phyloP scores from a whole-genome alignment of 1,284 basidiomycete genomes.

The Pyrrhoderma noxium region DNA sequence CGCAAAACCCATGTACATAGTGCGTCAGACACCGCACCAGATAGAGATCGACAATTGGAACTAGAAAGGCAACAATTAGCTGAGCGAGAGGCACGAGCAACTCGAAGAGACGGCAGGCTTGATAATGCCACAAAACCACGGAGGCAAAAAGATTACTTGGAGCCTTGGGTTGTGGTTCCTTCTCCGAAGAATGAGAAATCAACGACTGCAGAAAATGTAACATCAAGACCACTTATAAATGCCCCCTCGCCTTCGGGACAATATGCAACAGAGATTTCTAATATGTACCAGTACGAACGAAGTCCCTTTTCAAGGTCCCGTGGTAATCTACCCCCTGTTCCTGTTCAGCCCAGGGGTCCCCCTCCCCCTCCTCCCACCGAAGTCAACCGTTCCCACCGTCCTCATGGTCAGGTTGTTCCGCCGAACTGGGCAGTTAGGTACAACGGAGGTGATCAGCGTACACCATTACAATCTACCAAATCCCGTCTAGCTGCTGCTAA shows the following conservation, averaged over 20 bases:
- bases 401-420: slow-evolving; percentile 11
- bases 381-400: slow-evolving; percentile 2
- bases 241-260: slow-evolving; percentile 7
- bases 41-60: slow-evolving; percentile 36
- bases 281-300: slow-evolving; percentile 3
- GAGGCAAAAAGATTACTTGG: slow-evolving; percentile 21
- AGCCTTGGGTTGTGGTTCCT: slow-evolving; percentile 41
- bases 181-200: slow-evolving; percentile 28
- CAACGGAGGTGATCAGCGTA: slow-evolving; percentile 26
- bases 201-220: slow-evolving; percentile 27
- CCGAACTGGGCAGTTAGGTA: slow-evolving; percentile 23
- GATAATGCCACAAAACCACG: slow-evolving; percentile 14
- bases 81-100: slow-evolving; percentile 27
- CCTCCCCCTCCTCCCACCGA: slow-evolving; percentile 13
- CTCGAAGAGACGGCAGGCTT: slow-evolving; percentile 13
- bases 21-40: slow-evolving; percentile 41
- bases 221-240: slow-evolving; percentile 14
- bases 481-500: slow-evolving; percentile 34
- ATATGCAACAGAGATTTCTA: not conserved
- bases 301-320: slow-evolving; percentile 8
- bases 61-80: slow-evolving; percentile 26
- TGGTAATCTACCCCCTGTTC: slow-evolving; percentile 11
- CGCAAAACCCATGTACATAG: slow-evolving; percentile 34
- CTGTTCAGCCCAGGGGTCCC: slow-evolving; percentile 12
- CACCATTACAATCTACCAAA: slow-evolving; percentile 24